These are phyloP conservation scores for Ustilago crameri DNA, from an alignment of 1,284 basidiomycete species.

Conservation along the genomic window DNA sequence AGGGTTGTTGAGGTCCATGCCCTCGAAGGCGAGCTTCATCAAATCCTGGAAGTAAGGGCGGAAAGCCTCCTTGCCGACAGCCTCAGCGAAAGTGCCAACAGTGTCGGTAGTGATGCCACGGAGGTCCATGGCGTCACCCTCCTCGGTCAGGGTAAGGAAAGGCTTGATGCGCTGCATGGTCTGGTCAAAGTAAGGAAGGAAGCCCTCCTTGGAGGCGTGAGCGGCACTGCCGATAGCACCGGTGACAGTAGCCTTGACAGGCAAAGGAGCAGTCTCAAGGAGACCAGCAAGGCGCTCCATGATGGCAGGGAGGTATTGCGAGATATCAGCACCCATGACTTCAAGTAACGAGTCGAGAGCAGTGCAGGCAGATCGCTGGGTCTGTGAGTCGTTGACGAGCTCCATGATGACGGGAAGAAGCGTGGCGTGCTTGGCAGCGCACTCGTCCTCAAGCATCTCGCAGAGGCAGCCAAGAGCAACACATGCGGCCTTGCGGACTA, in stretches of 20 bases:
- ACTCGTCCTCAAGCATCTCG: slow-evolving; percentile 97
- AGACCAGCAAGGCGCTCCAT: slow-evolving; percentile 94
- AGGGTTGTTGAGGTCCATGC: slow-evolving; percentile 83
- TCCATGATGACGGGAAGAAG: slow-evolving; percentile 78
- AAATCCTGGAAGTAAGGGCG: slow-evolving; percentile 92
- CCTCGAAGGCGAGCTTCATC: slow-evolving; percentile 95
- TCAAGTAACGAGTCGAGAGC: slow-evolving; percentile 97
- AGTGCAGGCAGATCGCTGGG: slow-evolving; percentile 91
- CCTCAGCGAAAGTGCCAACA: slow-evolving; percentile 96
- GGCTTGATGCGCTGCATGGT: slow-evolving; percentile 90
- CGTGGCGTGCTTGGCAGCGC: slow-evolving; percentile 81
- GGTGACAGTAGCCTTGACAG: slow-evolving; percentile 94
- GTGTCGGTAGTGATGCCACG: slow-evolving; percentile 99
- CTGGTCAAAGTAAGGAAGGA: slow-evolving; percentile 93
- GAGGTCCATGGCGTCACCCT: slow-evolving; percentile 85
- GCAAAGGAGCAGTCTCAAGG: slow-evolving; percentile 84
- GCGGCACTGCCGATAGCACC: slow-evolving; percentile 98
- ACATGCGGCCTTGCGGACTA: slow-evolving; percentile 93
- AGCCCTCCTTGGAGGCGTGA: slow-evolving; percentile 92
- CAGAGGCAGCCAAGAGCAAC: slow-evolving; percentile 95
- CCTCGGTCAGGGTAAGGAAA: slow-evolving; percentile 80
- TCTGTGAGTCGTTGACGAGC: slow-evolving; percentile 85
- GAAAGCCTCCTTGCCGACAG: slow-evolving; percentile 93
- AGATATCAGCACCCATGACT: slow-evolving; percentile 88
- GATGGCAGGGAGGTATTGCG: slow-evolving; percentile 89